These are phyloP conservation scores for button mushroom (Agaricus bisporus) DNA, from an alignment of 768 basidiomycete genomes.

Conservation along the genomic window DNA sequence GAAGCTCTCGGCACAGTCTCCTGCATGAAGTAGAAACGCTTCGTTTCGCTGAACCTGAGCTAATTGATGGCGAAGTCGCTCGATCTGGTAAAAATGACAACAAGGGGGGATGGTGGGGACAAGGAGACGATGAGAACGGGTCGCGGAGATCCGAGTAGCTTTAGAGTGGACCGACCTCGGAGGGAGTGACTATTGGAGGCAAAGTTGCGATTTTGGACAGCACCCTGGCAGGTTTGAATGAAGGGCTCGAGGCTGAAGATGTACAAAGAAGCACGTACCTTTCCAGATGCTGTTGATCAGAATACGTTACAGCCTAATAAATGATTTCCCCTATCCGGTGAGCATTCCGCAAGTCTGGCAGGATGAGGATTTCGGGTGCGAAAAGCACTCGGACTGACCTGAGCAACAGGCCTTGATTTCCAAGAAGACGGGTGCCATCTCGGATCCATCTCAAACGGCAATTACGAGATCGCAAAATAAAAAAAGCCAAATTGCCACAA, in stretches of 20 bases:
- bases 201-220: conserved; percentile 70
- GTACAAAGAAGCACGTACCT: conserved; percentile 9
- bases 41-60: conserved; percentile 76
- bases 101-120: conserved; percentile 7
- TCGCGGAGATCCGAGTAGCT: conserved; percentile 24
- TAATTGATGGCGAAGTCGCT: conserved; percentile 77
- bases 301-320: conserved; percentile 18
- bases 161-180: conserved; percentile 57
- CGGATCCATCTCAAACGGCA: conserved; percentile 1
- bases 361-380: background rate
- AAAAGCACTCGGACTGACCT: conserved; percentile 12
- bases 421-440: conserved; percentile 76
- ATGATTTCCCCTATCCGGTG: background rate
- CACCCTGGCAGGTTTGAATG: conserved; percentile 40
- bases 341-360: background rate
- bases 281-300: conserved; percentile 15
- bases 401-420: conserved; percentile 36
- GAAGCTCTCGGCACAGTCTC: conserved; percentile 97
- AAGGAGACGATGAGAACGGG: conserved; percentile 1
- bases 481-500: too few relatives aligned
- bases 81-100: conserved; percentile 46
- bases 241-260: background rate
- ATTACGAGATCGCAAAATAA: background rate
- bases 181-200: conserved; percentile 88
- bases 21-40: conserved; percentile 93